Evolutionary conservation across 2,329 filamentous ascomycete genomes (phyloP), one percentile per base, ranked within the genome.

Genomic region (Ophiostoma novo-ulmi): DNA sequence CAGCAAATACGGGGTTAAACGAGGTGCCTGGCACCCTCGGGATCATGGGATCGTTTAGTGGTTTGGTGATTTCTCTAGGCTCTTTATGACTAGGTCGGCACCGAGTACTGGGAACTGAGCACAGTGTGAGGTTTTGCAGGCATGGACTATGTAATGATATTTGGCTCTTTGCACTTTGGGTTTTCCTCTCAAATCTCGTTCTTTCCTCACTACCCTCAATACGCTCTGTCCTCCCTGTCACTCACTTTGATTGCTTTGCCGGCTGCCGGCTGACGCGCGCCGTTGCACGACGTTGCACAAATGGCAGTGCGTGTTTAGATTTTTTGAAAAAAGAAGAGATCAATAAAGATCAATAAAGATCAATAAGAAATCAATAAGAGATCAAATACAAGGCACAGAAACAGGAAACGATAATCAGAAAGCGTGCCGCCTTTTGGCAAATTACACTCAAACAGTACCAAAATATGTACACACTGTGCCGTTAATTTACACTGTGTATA

Each of bases 241-340:
- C 31, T n/a, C 31, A n/a, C 31, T n/a, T n/a, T 22, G 17, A 64
- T 39, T 64, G 61, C 61, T 64, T n/a, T 22, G 31, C 38, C 61
- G 35, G 52, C 22, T 26, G 52, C 52, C 52, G 58, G 61, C 61
- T 64, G 39, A 66, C 14, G 61, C 67, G 67, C 61, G 67, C 58
- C 67, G 63, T 55, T 71, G 70, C 63, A 61, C 13, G 63, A 69
- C 67, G 70, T 71, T 67, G 70, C 70, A 71, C 70, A 68, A 39
- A 31, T 31, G 31, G 55, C 67, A 38, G 52, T 26, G 26, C 26
- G 26, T 14, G 22, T 7, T 10, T 55, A 55, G 26, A 35, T 6
- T 14, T 48, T 44, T 44, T 58, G 48, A 55, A n/a, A 10, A 22
- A 10, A 22, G 48, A 55, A 55, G n/a, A n/a, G 48, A 55, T 22